Conservation (phyloP, 768 basidiomycete genomes). For the Floccularia luteovirens region DNA sequence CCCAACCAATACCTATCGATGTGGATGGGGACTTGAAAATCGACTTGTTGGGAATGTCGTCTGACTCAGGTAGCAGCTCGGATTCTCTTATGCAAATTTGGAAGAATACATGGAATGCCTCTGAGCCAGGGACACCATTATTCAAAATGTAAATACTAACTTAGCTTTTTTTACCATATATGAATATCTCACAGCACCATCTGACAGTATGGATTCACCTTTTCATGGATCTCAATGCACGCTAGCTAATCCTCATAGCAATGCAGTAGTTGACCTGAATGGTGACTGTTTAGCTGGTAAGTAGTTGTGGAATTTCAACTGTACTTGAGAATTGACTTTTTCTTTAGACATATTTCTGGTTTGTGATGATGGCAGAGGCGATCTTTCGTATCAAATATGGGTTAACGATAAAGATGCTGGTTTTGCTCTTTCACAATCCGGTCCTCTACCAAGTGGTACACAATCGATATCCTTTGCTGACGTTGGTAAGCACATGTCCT, state of each 20-base stretch:
- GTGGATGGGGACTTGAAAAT: slow-evolving; percentile 84
- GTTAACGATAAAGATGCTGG: slow-evolving; percentile 74
- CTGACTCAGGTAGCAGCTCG: too few species aligned
- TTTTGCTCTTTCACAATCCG: slow-evolving; percentile 62
- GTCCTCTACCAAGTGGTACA: slow-evolving; percentile 64
- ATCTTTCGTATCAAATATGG: slow-evolving; percentile 85
- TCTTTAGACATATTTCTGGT: slow-evolving; percentile 78
- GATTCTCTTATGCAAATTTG: slow-evolving; percentile 54
- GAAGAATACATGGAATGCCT: slow-evolving; percentile 73
- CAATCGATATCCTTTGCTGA: slow-evolving; percentile 87
- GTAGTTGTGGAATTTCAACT: slow-evolving; percentile 8
- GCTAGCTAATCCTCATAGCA: slow-evolving; percentile 86
- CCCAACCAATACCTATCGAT: slow-evolving; percentile 86
- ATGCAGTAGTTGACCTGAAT: slow-evolving; percentile 89
- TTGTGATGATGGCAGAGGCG: slow-evolving; percentile 59
- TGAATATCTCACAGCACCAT: background rate
- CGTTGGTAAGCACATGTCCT: slow-evolving; percentile 47
- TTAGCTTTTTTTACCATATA: background rate
- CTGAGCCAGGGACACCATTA: slow-evolving; percentile 39
- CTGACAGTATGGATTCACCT: slow-evolving; percentile 44
- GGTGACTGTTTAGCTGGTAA: slow-evolving; percentile 93
- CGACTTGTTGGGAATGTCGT: slow-evolving; percentile 70
- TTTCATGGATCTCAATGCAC: slow-evolving; percentile 63
- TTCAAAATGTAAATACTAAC: slow-evolving; percentile 56
- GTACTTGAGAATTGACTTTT: slow-evolving; percentile 1